Evolutionary conservation across 306 rosid genomes (phyloP).

Genomic region (Malus orientalis): DNA sequence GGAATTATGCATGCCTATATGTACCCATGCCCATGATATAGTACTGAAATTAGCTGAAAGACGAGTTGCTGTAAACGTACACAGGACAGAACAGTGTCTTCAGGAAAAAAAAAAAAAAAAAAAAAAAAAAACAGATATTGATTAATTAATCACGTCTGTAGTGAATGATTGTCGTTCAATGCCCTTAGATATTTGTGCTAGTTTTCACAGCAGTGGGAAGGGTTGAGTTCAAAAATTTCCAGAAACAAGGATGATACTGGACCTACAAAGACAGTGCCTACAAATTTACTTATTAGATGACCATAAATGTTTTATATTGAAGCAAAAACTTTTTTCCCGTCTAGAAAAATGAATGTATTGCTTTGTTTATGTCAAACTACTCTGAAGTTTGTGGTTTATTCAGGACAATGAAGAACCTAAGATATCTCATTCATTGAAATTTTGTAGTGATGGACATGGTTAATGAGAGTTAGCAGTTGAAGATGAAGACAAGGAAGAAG

Average conservation of each 20-base stretch:
- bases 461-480: conserved; percentile 7
- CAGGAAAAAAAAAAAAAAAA: neutral
- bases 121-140: neutral
- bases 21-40: neutral
- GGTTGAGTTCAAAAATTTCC: neutral
- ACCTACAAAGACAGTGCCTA: neutral
- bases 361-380: neutral
- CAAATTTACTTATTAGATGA: neutral
- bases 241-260: neutral
- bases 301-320: neutral
- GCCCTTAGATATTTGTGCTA: neutral
- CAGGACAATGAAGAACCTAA: neutral
- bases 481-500: conserved; percentile 14
- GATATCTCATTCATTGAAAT: neutral
- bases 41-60: neutral
- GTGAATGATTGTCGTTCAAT: neutral
- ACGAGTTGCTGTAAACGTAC: neutral
- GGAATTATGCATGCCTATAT: neutral
- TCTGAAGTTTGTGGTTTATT: neutral
- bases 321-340: neutral
- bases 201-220: neutral
- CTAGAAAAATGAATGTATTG: neutral
- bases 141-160: neutral
- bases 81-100: neutral
- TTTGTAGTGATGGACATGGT: neutral